Percentiles rank a stretch among this genome's conserved stretches.
phyloP scores from a whole-genome alignment of 139 green algal species.

The Tetraselmis striata region DNA sequence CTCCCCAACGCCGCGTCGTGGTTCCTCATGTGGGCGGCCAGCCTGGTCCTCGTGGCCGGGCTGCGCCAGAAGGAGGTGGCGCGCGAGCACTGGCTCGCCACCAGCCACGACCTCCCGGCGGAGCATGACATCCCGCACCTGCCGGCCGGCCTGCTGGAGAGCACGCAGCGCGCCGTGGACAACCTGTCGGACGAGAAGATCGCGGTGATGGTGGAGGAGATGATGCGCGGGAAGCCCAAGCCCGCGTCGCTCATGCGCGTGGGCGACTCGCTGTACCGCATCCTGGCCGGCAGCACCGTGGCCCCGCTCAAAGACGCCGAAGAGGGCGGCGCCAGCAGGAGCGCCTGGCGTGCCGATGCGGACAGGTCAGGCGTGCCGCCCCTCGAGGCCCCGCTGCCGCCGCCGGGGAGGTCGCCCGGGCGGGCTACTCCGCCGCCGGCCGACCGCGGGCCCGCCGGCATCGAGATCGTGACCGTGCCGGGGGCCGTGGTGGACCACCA shows the following conservation, averaged over 20 bases:
- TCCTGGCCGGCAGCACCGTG: neutral
- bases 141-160: constrained; percentile 18
- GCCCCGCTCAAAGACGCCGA: neutral
- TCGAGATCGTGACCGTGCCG: neutral
- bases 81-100: constrained; percentile 26
- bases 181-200: constrained; percentile 24
- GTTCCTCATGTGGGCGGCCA: constrained; percentile 29
- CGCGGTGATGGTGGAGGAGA: constrained; percentile 10
- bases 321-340: neutral
- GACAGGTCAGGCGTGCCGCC: no score
- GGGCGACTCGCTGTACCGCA: constrained; percentile 30
- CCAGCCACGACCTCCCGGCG: constrained; percentile 31
- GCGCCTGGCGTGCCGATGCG: neutral
- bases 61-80: constrained; percentile 37
- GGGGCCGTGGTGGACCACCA: neutral
- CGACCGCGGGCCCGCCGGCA: no score
- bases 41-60: constrained; percentile 21
- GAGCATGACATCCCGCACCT: constrained; percentile 26
- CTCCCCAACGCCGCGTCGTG: constrained; percentile 18
- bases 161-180: constrained; percentile 20
- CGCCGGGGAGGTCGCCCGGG: no score
- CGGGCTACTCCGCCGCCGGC: no score
- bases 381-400: no score
- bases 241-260: constrained; percentile 19
- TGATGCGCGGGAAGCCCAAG: constrained; percentile 35